These are phyloP conservation scores for Komagataea norvegica DNA, from an alignment of 1,139 yeast genomes.

Conservation along the genomic window DNA sequence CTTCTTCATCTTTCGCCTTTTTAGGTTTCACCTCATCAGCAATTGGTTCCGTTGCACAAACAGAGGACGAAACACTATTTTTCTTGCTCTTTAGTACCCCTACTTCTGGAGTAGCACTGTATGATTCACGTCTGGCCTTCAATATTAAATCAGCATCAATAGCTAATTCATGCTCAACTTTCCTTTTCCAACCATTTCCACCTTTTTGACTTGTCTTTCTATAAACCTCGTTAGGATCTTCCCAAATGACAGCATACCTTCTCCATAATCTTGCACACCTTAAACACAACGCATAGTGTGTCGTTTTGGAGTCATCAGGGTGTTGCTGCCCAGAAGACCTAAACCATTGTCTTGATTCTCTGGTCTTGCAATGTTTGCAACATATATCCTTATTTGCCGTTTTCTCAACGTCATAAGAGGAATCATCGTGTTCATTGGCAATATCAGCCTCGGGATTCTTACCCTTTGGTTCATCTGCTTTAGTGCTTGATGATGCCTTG, in stretches of 20 bases:
- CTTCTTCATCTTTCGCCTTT: too few species aligned
- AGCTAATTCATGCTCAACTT: conserved; percentile 66
- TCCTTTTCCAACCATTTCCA: conserved; percentile 51
- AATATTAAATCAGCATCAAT: conserved; percentile 59
- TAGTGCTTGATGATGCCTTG: conserved; percentile 25
- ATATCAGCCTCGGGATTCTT: conserved; percentile 28
- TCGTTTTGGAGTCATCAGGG: conserved; percentile 34
- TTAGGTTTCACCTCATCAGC: too few species aligned
- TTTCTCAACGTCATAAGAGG: conserved; percentile 33
- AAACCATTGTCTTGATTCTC: conserved; percentile 58
- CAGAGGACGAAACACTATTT: too few species aligned
- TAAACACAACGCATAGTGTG: conserved; percentile 58
- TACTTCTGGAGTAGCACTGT: conserved; percentile 1
- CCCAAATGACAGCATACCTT: conserved; percentile 88
- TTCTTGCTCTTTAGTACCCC: conserved; percentile 1
- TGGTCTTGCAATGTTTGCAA: conserved; percentile 55
- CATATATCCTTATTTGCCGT: conserved; percentile 22
- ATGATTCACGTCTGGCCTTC: conserved; percentile 39
- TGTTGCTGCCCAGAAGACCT: conserved; percentile 55
- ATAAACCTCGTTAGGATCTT: conserved; percentile 65
- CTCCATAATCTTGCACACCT: conserved; percentile 93
- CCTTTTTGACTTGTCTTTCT: conserved; percentile 44
- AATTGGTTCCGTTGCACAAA: too few species aligned
- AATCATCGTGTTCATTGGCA: conserved; percentile 35
- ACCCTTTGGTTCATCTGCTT: conserved; percentile 31